phyloP scores from a whole-genome alignment of 2,329 filamentous ascomycete genomes.

The Arthrinium puccinioides region DNA sequence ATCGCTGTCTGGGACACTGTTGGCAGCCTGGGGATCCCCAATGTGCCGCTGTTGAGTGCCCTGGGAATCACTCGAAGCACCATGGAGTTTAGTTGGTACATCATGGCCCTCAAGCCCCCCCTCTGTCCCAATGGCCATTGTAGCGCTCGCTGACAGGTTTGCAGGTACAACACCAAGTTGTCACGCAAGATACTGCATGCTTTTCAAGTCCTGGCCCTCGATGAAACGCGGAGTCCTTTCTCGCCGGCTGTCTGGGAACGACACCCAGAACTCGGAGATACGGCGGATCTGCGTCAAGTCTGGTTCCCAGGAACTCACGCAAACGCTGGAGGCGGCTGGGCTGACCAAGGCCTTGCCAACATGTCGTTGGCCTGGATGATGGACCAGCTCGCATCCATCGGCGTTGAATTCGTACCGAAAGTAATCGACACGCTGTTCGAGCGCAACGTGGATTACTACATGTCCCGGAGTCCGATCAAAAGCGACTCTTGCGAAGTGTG shows the following conservation, averaged over 20 bases:
- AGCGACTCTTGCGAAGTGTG: too few relatives aligned
- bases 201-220: conserved; percentile 52
- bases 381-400: conserved; percentile 45
- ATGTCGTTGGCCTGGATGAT: conserved; percentile 24
- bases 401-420: conserved; percentile 36
- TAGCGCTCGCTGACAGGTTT: too few relatives aligned
- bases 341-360: conserved; percentile 35
- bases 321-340: conserved; percentile 64
- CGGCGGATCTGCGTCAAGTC: conserved; percentile 40
- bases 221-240: conserved; percentile 48
- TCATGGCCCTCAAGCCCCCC: too few relatives aligned
- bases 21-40: conserved; percentile 32
- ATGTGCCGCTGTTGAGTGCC: conserved; percentile 27
- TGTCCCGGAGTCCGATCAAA: conserved; percentile 14
- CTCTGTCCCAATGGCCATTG: too few relatives aligned
- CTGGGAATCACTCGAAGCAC: conserved; percentile 37
- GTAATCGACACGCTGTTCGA: conserved; percentile 20
- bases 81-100: conserved; percentile 32
- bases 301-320: conserved; percentile 69
- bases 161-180: conserved; percentile 37
- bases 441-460: conserved; percentile 31
- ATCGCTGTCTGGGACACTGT: conserved; percentile 45
- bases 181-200: conserved; percentile 47
- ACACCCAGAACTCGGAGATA: conserved; percentile 25
- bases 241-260: conserved; percentile 49